phyloP scores from a whole-genome alignment of 78 protist genomes.

The Speleostelium caveatum region DNA sequence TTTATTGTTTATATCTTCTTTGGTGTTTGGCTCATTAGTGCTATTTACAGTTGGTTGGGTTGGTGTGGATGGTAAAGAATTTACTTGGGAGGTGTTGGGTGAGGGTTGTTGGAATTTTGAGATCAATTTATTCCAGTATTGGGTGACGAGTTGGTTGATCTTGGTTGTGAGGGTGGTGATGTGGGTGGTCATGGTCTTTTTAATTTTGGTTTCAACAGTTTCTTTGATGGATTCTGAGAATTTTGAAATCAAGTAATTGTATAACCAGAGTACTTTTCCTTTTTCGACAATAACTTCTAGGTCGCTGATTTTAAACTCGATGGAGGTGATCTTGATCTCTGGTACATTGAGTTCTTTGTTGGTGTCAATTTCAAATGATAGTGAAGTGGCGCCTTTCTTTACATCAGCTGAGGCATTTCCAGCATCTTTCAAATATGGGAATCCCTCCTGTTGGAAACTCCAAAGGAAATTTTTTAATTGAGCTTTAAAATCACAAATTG shows the following conservation, averaged over 20 bases:
- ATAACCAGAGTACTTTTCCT: slow-evolving; percentile 62
- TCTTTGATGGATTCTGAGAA: slow-evolving; percentile 57
- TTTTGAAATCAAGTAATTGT: slow-evolving; percentile 58
- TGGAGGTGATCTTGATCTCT: slow-evolving; percentile 58
- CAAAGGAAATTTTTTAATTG: slow-evolving; percentile 41
- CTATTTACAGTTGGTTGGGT: background rate
- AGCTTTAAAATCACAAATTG: slow-evolving; percentile 36
- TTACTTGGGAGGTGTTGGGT: background rate
- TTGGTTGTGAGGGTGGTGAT: slow-evolving; percentile 40
- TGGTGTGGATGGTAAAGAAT: background rate
- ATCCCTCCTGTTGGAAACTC: slow-evolving; percentile 54
- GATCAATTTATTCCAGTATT: slow-evolving; percentile 62
- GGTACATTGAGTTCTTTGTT: slow-evolving; percentile 9
- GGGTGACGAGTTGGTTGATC: slow-evolving; percentile 40
- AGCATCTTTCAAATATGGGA: slow-evolving; percentile 64
- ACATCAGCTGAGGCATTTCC: slow-evolving; percentile 57
- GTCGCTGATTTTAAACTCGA: slow-evolving; percentile 26
- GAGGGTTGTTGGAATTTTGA: background rate
- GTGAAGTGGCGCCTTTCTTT: slow-evolving; percentile 18
- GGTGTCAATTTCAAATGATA: slow-evolving; percentile 58
- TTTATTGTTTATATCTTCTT: too few relatives aligned
- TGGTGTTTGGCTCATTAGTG: too few relatives aligned
- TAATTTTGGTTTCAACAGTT: slow-evolving; percentile 46
- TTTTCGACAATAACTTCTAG: slow-evolving; percentile 52
- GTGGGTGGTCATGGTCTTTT: slow-evolving; percentile 48